Evolutionary conservation across 2,329 filamentous ascomycete genomes (phyloP).

Genomic region (Aspergillus ochraceus): DNA sequence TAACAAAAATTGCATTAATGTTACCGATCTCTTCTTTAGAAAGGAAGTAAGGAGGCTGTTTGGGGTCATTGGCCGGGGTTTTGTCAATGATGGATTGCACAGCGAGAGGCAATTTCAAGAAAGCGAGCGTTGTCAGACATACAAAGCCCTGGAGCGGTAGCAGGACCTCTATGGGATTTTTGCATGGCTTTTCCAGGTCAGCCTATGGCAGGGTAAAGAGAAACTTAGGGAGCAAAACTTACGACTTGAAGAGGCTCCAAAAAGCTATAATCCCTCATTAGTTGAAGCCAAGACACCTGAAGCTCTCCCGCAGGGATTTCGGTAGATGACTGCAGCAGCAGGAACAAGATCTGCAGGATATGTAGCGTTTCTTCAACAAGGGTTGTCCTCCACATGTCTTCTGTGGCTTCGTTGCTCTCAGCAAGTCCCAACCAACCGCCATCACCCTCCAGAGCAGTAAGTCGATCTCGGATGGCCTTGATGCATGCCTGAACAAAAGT

Average conservation of each 20-base stretch:
- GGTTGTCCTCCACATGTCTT: slow-evolving; percentile 63
- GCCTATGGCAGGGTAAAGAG: slow-evolving; percentile 15
- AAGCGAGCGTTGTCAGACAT: slow-evolving; percentile 67
- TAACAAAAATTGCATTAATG: slow-evolving; percentile 70
- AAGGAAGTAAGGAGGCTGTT: slow-evolving; percentile 62
- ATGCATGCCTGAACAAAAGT: slow-evolving; percentile 36
- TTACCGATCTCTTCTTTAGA: slow-evolving; percentile 69
- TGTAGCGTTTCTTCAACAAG: slow-evolving; percentile 71
- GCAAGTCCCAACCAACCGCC: slow-evolving; percentile 50
- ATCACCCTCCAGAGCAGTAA: slow-evolving; percentile 33
- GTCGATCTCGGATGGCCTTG: slow-evolving; percentile 32
- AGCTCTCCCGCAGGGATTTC: slow-evolving; percentile 59
- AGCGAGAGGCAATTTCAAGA: slow-evolving; percentile 67
- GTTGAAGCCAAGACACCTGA: slow-evolving; percentile 71
- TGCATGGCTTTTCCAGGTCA: slow-evolving; percentile 34
- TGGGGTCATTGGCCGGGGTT: slow-evolving; percentile 24
- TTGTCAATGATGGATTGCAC: slow-evolving; percentile 52
- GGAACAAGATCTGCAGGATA: slow-evolving; percentile 70
- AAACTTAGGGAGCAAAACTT: slow-evolving; percentile 30
- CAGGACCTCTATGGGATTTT: slow-evolving; percentile 39
- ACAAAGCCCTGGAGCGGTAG: slow-evolving; percentile 68
- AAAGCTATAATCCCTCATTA: slow-evolving; percentile 69
- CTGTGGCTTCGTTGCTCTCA: slow-evolving; percentile 55
- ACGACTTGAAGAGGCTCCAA: slow-evolving; percentile 64
- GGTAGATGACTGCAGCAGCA: slow-evolving; percentile 62